phyloP scores from a whole-genome alignment of 345 rosid species.

The Trapa incisa region DNA sequence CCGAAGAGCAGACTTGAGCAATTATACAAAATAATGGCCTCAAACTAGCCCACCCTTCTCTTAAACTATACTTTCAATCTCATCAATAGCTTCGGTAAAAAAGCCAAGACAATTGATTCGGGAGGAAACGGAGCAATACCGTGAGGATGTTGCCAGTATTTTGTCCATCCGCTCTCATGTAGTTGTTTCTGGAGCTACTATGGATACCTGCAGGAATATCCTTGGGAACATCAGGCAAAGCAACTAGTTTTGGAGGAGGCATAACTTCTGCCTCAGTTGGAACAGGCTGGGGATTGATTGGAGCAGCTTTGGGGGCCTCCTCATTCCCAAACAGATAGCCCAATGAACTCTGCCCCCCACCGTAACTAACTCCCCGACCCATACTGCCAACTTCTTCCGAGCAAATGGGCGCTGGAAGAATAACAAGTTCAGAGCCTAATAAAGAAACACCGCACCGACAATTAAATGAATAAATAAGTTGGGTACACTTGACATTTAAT shows the following conservation, averaged over 20 bases:
- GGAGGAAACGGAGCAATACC: conserved; percentile 20
- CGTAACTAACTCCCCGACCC: conserved; percentile 75
- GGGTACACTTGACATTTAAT: not conserved
- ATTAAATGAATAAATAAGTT: not conserved
- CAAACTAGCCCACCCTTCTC: not conserved
- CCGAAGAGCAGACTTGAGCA: not conserved
- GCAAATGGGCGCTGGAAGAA: not conserved
- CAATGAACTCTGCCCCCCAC: conserved; percentile 84
- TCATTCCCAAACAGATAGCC: conserved; percentile 68
- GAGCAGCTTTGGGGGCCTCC: conserved; percentile 58
- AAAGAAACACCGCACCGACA: not conserved
- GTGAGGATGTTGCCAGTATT: conserved; percentile 75
- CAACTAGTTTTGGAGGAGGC: conserved; percentile 30
- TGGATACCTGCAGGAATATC: conserved; percentile 59
- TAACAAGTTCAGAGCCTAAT: not conserved
- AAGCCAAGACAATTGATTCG: not conserved
- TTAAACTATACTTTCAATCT: not conserved
- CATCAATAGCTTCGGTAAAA: not conserved
- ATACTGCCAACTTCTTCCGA: conserved; percentile 16
- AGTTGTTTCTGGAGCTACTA: conserved; percentile 51
- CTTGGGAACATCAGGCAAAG: conserved; percentile 31
- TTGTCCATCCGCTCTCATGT: conserved; percentile 73
- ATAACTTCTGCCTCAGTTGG: conserved; percentile 18
- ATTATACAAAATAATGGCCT: not conserved
- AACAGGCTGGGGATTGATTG: conserved; percentile 21